Evolutionary conservation across 805 yeast species (phyloP), one percentile per base, ranked within the genome.

Genomic region (Saccharomycopsis schoenii): DNA sequence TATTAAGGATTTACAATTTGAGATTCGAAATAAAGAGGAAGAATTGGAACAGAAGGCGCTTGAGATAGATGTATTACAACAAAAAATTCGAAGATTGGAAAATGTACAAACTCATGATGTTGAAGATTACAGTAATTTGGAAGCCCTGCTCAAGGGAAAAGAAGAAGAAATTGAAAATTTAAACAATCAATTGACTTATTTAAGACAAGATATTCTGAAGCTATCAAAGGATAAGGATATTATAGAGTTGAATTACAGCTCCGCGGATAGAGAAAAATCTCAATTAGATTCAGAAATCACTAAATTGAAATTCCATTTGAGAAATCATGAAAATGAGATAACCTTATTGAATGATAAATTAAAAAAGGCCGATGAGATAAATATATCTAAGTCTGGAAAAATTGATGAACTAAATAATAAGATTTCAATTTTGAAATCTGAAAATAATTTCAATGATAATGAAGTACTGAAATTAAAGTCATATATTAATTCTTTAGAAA

Each of bases 141-240:
- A 62, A 34, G 60, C 57, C 19, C 17, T 40, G 10, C 34, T 64
- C 15, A 61, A 67, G 10, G 61, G 50, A 9, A 65, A 65, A 24
- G 62, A 69, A 9, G 66, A 70, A 29, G 66, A 63, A 9, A 62
- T 62, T 39, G 29, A 60, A 47, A 29, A 56, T 39, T 51, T 64
- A 36, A 50, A 62, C 1, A 57, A 61, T 37, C 67, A 65, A 11
- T 6, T 68, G 4, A 67, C 67, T n/a, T 62, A 61, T 1, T 65
- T 60, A 57, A 67, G 66, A 12, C 60, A 66, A 15, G 65, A 67
- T 14, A 56, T 71, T 36, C 69, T 69, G 11, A 63, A 62, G 29
- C 59, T 64, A 43, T 60, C 63, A 1, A 66, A 66, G 4, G 60
- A 63, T 40, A 51, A 66, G 19, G 66, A 66, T 21, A 47, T 25